These are phyloP conservation scores for Xylariaceae sp. DNA, from an alignment of 2,329 filamentous ascomycete genomes.

Conservation along the genomic window DNA sequence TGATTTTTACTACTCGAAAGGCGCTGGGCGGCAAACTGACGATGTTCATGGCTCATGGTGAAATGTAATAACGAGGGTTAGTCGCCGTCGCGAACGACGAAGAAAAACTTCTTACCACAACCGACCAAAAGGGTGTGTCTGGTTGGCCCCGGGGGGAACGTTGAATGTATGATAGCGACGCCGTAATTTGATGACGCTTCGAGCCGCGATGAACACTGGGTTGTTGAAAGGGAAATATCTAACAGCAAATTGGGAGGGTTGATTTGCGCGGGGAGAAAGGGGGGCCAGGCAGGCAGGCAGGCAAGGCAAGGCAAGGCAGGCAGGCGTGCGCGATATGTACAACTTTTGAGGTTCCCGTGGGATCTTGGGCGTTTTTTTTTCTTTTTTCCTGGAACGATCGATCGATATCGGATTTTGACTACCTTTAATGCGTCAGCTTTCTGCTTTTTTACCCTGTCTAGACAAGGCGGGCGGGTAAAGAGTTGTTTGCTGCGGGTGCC, in stretches of 20 bases:
- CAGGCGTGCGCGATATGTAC: background rate
- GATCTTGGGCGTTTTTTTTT: background rate
- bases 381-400: background rate
- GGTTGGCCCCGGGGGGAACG: too few species aligned
- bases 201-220: background rate
- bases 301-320: too few species aligned
- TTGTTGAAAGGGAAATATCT: background rate
- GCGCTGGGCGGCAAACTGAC: background rate
- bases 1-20: background rate
- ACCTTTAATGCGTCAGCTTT: too few species aligned
- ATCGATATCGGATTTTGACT: background rate
- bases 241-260: background rate
- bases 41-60: slow-evolving; percentile 7
- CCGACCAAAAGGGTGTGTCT: background rate
- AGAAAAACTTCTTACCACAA: background rate
- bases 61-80: slow-evolving; percentile 9
- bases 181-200: background rate
- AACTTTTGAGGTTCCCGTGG: background rate
- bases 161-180: background rate
- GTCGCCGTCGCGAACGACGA: background rate
- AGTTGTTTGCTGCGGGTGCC: too few species aligned
- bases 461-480: too few species aligned
- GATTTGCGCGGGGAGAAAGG: background rate
- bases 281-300: background rate
- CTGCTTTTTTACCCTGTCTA: too few species aligned